Evolutionary conservation across 108 stramenopile species (phyloP).

Genomic region (Cyclostephanos tholiformis): DNA sequence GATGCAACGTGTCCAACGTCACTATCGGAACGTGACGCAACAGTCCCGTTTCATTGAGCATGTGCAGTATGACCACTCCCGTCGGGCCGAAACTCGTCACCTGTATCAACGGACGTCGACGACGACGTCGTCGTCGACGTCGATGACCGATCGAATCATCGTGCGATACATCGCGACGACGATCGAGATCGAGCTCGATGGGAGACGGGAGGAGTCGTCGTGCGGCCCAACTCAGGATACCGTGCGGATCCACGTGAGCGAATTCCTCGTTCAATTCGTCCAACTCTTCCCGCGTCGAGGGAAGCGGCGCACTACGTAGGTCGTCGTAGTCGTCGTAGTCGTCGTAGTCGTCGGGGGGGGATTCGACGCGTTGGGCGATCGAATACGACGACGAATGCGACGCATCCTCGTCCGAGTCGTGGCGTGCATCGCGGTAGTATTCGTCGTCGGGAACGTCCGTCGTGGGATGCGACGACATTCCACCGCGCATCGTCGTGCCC

Average conservation of each 20-base stretch:
- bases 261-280: conserved; percentile 19
- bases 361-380: no score
- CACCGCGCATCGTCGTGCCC: no score
- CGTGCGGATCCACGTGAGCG: conserved; percentile 16
- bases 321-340: no score
- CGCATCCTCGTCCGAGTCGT: no score
- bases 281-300: conserved; percentile 6
- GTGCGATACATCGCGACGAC: no score
- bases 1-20: conserved; percentile 56
- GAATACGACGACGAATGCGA: no score
- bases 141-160: no score
- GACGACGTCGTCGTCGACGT: not conserved
- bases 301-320: conserved; percentile 9
- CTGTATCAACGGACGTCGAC: conserved; percentile 33
- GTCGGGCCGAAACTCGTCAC: conserved; percentile 57
- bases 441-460: no score
- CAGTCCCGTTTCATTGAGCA: conserved; percentile 21
- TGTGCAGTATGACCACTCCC: conserved; percentile 48
- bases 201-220: conserved; percentile 1
- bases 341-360: no score
- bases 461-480: no score
- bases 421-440: no score
- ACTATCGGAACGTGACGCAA: conserved; percentile 39
- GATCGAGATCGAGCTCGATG: not conserved
- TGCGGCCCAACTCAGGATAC: conserved; percentile 35